Evolutionary conservation across 306 rosid species (phyloP).

Genomic region (Cajanus cajan): DNA sequence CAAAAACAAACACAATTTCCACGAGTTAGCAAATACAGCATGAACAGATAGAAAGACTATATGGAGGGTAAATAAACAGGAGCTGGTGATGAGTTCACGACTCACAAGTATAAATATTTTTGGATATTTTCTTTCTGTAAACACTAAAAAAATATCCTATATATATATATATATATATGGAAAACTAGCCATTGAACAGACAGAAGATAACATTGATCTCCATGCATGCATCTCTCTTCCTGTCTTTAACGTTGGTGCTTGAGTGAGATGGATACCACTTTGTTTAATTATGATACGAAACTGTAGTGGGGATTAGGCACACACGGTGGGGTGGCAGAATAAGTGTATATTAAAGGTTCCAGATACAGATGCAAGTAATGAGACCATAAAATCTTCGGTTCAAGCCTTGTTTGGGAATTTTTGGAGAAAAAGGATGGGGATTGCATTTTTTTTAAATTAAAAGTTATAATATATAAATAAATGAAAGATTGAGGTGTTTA

Average conservation of each 20-base stretch:
- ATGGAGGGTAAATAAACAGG: too few relatives aligned
- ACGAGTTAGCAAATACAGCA: conserved; percentile 50
- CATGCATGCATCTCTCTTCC: background rate
- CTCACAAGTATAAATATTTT: too few relatives aligned
- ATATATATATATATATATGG: too few relatives aligned
- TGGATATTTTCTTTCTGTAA: too few relatives aligned
- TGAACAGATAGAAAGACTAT: background rate
- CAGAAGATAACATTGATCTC: conserved; percentile 3
- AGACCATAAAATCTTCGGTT: background rate
- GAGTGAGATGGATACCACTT: conserved; percentile 71
- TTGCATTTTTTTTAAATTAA: background rate
- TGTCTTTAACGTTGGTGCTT: conserved; percentile 44
- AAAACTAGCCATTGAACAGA: background rate
- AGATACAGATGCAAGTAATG: background rate
- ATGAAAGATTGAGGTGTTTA: background rate
- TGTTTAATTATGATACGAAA: conserved; percentile 8
- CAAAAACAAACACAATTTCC: conserved; percentile 28
- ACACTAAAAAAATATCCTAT: too few relatives aligned
- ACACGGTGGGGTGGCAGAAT: background rate
- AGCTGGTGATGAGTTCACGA: too few relatives aligned
- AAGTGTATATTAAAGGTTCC: background rate
- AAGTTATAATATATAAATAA: background rate
- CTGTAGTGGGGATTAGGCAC: conserved; percentile 1
- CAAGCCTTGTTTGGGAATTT: too few relatives aligned
- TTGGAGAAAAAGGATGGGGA: background rate